A percentile compares a stretch with the other conserved stretches of the same genome.
Evolutionary conservation across 768 basidiomycete genomes (phyloP).

Genomic region (Lactarius vividus): DNA sequence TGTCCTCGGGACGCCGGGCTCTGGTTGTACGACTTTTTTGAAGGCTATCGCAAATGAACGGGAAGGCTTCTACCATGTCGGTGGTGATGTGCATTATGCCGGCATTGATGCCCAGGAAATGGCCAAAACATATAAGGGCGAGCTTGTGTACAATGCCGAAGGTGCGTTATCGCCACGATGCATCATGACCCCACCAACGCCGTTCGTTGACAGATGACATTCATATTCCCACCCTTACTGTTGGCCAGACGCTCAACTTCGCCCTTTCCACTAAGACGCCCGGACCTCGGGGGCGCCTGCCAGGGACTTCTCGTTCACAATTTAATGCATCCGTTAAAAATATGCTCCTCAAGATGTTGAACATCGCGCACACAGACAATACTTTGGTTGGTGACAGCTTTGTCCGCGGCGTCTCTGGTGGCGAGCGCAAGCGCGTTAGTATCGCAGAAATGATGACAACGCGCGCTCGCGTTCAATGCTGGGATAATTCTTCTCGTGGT

Average conservation of each 20-base stretch:
- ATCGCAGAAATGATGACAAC: constrained; percentile 90
- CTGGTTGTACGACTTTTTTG: constrained; percentile 85
- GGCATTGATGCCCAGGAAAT: constrained; percentile 78
- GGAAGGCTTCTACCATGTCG: constrained; percentile 57
- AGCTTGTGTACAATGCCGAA: constrained; percentile 78
- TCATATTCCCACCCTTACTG: constrained; percentile 80
- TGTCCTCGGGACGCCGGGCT: constrained; percentile 40
- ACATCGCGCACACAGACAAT: constrained; percentile 73
- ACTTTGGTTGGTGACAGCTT: constrained; percentile 89
- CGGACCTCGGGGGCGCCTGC: constrained; percentile 68
- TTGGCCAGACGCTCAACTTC: constrained; percentile 72
- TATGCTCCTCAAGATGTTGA: constrained; percentile 73
- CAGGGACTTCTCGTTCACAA: constrained; percentile 58
- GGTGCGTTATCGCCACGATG: constrained; percentile 37
- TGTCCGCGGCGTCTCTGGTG: constrained; percentile 78
- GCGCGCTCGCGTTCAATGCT: constrained; percentile 76
- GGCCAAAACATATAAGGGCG: constrained; percentile 74
- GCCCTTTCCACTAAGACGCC: constrained; percentile 76
- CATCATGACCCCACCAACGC: not conserved
- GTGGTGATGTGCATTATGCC: constrained; percentile 77
- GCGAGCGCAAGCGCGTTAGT: constrained; percentile 79
- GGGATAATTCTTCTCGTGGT: constrained; percentile 84
- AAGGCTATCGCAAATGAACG: constrained; percentile 80
- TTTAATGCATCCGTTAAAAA: constrained; percentile 59
- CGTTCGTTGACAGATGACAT: constrained; percentile 58